Evolutionary conservation across 352 stramenopile genomes (phyloP).

Genomic region (Pythium plurisporium): DNA sequence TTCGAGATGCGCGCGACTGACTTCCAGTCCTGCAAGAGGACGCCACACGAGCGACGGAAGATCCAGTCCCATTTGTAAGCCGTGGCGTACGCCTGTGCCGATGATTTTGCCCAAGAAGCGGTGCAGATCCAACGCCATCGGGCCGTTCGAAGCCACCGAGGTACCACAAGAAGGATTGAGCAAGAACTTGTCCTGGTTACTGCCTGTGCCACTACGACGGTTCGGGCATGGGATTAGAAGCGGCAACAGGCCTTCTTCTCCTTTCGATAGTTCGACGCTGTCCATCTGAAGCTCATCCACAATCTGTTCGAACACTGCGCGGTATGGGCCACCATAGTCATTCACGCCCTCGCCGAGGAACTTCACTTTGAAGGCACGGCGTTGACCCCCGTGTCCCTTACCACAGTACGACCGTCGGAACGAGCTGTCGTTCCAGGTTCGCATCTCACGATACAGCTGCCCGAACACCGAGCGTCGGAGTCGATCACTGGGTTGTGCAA

Average conservation of each 20-base stretch:
- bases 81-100: slow-evolving; percentile 79
- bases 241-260: slow-evolving; percentile 47
- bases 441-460: slow-evolving; percentile 96
- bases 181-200: slow-evolving; percentile 82
- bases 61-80: slow-evolving; percentile 72
- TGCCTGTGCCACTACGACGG: slow-evolving; percentile 71
- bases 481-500: slow-evolving; percentile 84
- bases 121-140: no score
- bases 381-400: slow-evolving; percentile 92
- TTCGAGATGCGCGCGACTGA: slow-evolving; percentile 38
- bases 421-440: slow-evolving; percentile 91
- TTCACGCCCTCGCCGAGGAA: slow-evolving; percentile 93
- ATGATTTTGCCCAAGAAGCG: slow-evolving; percentile 90
- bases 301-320: slow-evolving; percentile 90
- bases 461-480: slow-evolving; percentile 95
- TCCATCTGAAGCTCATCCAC: slow-evolving; percentile 66
- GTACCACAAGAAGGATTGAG: no score
- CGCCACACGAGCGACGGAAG: slow-evolving; percentile 73
- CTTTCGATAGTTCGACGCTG: slow-evolving; percentile 4
- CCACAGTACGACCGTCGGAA: slow-evolving; percentile 96
- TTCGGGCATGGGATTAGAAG: slow-evolving; percentile 81
- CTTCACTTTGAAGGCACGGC: slow-evolving; percentile 92
- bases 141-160: no score
- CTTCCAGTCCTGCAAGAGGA: slow-evolving; percentile 49
- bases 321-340: slow-evolving; percentile 93